Evolutionary conservation across 805 yeast species (phyloP), one percentile per base, ranked within the genome.

Genomic region (Nakazawaea populi): DNA sequence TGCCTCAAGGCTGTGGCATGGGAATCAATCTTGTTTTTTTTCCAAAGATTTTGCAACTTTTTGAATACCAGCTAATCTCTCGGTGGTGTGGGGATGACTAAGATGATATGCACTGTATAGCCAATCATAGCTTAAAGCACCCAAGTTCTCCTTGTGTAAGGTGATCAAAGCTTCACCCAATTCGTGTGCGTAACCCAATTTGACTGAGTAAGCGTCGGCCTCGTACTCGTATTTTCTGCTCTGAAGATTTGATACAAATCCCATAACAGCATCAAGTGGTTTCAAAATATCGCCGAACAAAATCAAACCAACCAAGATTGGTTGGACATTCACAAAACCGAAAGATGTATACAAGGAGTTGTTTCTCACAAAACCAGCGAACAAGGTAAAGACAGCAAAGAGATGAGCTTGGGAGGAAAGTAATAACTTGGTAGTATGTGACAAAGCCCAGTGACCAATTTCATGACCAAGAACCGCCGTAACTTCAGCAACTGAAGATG

Each of bases 391-490:
- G 42, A 83, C 75, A 29, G 79, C 60, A 58, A 86, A 79, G 48
- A 84, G 67, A 58, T 87, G 87, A 5, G 71, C 65, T 67, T 89
- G 91, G 44, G 81, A 73, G 55, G 84, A 76, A 5, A 77, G 61
- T 61, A 94, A 69, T 76, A 85, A 78, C 64, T 83, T 83, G n/a
- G 91, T 73, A 54, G 91, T 85, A 67, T 94, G 99, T 52, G 86
- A 83, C 65, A 87, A 76, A 60, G 85, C 84, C 99, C 99, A 94
- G 67, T 94, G 99, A 47, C 99, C 99, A 58, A 94, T 85, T 72
- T 94, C 99, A 64, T 94, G 99, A n/a, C 96, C 98, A 56, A 92
- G 75, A 1, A 94, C 96, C 48, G 98, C 97, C 48, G 90, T 89
- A 40, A 90, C 88, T 68, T 94, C 96, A 42, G 77, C 79, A 31